Evolutionary conservation across 2,329 filamentous ascomycete species (phyloP), one percentile per base, ranked within the genome.

Genomic region (Neopestalotiopsis rosae): DNA sequence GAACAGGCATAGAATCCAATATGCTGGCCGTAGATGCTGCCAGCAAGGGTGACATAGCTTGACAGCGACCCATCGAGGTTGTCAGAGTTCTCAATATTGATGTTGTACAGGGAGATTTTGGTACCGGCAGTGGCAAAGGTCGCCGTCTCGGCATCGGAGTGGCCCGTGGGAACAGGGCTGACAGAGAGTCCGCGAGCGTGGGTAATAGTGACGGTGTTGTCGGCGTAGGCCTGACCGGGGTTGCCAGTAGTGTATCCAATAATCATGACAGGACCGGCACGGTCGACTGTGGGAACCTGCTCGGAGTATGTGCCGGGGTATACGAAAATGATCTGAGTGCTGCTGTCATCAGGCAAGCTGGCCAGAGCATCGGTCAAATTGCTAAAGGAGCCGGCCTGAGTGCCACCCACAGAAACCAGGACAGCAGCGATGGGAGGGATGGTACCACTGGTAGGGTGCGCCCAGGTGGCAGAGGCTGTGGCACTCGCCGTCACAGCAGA

Each of bases 21-120:
- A 59, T 77, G 73, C 68, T 82, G 75, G 9, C 77, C 78, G 63
- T 83, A 81, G 1, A 83, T 82, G 20, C 80, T 82, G 17, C 86
- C 71, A 3, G 85, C 85, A n/a, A 86, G 78, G 42, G 84, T 84
- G 71, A 65, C 57, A 61, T 67, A 67, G 65, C 52, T 61, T 17
- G 65, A 42, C 20, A 40, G 2, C 6, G 85, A 83, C 68, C 78
- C 81, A 0, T 83, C 84, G 71, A 81, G 69, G 17, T 85, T 84
- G 64, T 73, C 83, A 0, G 79, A 79, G 71, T 86, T 87, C 12
- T 79, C 78, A 14, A 86, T 78, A 66, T 86, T 88, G 76, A 92
- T 81, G 71, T 91, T 91, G 80, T 91, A 92, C 20, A 91, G 78
- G 71, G 86, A 86, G 69, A 91, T 83, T 72, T 87, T 84, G 5